Evolutionary conservation across 345 rosid genomes (phyloP).

Genomic region (Eucalyptus sideroxylon): DNA sequence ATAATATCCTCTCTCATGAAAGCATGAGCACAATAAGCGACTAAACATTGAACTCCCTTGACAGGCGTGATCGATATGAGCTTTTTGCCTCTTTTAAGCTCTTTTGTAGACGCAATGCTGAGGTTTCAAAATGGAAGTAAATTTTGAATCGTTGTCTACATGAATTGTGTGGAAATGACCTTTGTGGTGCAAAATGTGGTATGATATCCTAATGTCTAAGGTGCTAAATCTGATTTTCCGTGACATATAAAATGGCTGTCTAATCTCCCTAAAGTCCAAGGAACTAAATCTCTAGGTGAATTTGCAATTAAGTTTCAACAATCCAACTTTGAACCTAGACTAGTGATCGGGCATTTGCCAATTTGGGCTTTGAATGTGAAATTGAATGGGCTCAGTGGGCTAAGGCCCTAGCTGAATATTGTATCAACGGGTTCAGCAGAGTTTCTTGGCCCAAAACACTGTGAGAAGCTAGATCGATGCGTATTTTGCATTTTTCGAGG

Average conservation of each 20-base stretch:
- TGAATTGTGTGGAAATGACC: rapidly evolving
- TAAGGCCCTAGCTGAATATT: not conserved
- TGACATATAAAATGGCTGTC: not conserved
- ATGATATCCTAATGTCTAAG: rapidly evolving
- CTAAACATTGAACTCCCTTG: not conserved
- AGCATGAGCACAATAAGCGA: rapidly evolving
- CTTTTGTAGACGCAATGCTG: rapidly evolving
- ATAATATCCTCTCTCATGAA: not conserved
- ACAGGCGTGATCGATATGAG: rapidly evolving
- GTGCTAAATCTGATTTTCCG: not conserved
- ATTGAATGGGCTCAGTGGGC: not conserved
- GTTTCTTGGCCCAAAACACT: not conserved
- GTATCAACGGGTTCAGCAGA: not conserved
- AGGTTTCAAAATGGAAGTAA: rapidly evolving
- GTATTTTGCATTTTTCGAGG: not conserved
- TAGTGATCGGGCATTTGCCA: not conserved
- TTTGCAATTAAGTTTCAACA: not conserved
- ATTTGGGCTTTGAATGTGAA: not conserved
- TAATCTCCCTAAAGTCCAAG: not conserved
- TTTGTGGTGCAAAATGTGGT: not conserved
- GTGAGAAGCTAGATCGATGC: not conserved
- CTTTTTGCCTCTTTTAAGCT: not conserved
- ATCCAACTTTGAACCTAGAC: not conserved
- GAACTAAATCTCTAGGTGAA: not conserved
- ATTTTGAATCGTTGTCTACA: rapidly evolving